Evolutionary conservation across 805 yeast genomes (phyloP), one percentile per base, ranked within the genome.

Genomic region (Saccharomycopsis oosterbeekiorum): DNA sequence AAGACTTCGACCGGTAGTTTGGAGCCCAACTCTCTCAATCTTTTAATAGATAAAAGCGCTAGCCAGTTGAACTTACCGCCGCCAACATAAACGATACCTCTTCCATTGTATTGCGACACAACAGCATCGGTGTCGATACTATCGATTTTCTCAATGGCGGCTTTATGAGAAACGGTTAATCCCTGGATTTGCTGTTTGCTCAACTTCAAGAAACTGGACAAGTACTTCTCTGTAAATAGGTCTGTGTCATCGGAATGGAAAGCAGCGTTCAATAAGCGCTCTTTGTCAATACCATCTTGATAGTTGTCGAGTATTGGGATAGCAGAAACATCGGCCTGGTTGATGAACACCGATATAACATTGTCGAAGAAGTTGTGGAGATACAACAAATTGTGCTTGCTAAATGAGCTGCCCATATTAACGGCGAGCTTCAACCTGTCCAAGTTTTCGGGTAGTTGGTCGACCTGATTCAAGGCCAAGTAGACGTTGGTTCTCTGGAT

Each of bases 1-100:
- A 86, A 75, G 9, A 88, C 84, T 74, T 88, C 96, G 12, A 88
- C 83, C 0, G 96, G 94, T 76, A 57, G 76, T 73, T 68, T 78
- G 74, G 62, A 73, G 1, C 85, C 86, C 17, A 76, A 64, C 10
- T 78, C 74, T 64, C 88, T 70, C 59, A 83, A 70, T 19, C 80
- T 71, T 60, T 77, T 78, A 60, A 80, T 76, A 1, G 82, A 79
- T 17, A 82, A 69, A 42, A 83, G 68, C 0, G 85, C 78, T 57
- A 83, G 68, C 82, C 85, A 80, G 65, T 79, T 80, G 69, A 78
- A 80, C 60, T 77, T 76, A 8, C 85, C 86, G 43, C 88, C 88
- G 10, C 85, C 88, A 54, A 83, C 85, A 65, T 78, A 83, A 0
- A 84, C 89, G 19, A 83, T 80, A 37, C 89, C 88, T 67, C 81